These are phyloP conservation scores for Porodaedalea pini DNA, from an alignment of 1,284 basidiomycete species.

Conservation along the genomic window DNA sequence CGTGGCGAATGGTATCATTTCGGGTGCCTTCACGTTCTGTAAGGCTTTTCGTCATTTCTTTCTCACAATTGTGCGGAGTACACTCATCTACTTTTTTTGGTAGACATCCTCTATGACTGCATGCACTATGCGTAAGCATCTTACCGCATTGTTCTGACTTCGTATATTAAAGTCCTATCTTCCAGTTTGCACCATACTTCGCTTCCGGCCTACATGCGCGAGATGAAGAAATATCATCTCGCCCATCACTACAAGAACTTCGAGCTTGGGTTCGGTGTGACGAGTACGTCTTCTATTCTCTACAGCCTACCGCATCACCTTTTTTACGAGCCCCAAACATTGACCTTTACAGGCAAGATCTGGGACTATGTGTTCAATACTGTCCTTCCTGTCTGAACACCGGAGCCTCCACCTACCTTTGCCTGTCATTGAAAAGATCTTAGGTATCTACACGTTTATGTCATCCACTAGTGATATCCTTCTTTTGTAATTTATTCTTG, in stretches of 20 bases:
- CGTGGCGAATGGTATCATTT: conserved; percentile 90
- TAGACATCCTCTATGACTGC: conserved; percentile 84
- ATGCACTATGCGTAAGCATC: conserved; percentile 84
- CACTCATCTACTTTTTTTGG: conserved; percentile 16
- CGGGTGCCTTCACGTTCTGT: conserved; percentile 91
- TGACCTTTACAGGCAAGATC: conserved; percentile 72
- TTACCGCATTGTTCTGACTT: not conserved
- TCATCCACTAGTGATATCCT: too few species aligned
- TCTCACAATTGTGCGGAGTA: not conserved
- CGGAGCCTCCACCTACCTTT: not conserved
- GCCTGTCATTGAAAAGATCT: not conserved
- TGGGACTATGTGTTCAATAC: conserved; percentile 96
- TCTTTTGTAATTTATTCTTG: too few species aligned
- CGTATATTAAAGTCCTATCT: conserved; percentile 16
- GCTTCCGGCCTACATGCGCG: conserved; percentile 82
- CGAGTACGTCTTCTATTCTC: conserved; percentile 46
- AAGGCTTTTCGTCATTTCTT: conserved; percentile 35
- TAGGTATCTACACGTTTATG: too few species aligned
- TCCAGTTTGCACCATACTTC: conserved; percentile 81
- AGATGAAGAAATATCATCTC: conserved; percentile 97
- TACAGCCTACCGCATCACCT: not conserved
- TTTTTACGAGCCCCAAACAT: conserved; percentile 19
- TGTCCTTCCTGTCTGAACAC: conserved; percentile 39
- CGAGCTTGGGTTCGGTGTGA: conserved; percentile 98
- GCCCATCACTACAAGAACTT: conserved; percentile 99